Percentiles rank a stretch among this genome's conserved stretches.
Evolutionary conservation across 805 yeast genomes (phyloP).

Genomic region (Tetrapisispora fleetii): DNA sequence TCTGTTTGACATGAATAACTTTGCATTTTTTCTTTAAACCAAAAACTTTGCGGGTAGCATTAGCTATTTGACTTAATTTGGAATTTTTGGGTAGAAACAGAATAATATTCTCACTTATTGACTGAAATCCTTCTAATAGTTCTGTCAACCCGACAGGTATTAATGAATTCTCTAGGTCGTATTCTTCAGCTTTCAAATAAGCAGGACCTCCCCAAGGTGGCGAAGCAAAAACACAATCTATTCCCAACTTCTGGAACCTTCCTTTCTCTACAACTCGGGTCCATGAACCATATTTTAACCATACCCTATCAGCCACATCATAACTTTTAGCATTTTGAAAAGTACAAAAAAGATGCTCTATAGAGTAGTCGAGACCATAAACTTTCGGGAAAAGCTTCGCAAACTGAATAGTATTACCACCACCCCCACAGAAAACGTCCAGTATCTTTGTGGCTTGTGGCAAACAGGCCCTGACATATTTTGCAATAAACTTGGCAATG

Average conservation of each 20-base stretch:
- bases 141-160: constrained; percentile 40
- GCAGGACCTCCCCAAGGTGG: constrained; percentile 87
- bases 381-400: constrained; percentile 47
- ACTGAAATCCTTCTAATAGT: constrained; percentile 35
- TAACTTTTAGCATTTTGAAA: constrained; percentile 57
- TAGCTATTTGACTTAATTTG: constrained; percentile 41
- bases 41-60: constrained; percentile 36
- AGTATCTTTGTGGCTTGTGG: constrained; percentile 41
- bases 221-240: constrained; percentile 50
- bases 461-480: constrained; percentile 40
- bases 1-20: constrained; percentile 34
- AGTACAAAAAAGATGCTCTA: constrained; percentile 55
- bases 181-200: constrained; percentile 36
- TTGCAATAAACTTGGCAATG: constrained; percentile 52
- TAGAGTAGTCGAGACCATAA: constrained; percentile 53
- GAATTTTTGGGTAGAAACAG: constrained; percentile 57
- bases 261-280: constrained; percentile 14
- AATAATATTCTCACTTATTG: constrained; percentile 39
- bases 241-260: constrained; percentile 12
- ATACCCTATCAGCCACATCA: constrained; percentile 42
- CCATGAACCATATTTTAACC: constrained; percentile 42
- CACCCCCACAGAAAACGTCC: constrained; percentile 82
- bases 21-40: constrained; percentile 39
- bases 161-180: constrained; percentile 37
- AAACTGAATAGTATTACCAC: constrained; percentile 76